phyloP scores from a whole-genome alignment of 306 rosid species.

The Glycine tomentella region DNA sequence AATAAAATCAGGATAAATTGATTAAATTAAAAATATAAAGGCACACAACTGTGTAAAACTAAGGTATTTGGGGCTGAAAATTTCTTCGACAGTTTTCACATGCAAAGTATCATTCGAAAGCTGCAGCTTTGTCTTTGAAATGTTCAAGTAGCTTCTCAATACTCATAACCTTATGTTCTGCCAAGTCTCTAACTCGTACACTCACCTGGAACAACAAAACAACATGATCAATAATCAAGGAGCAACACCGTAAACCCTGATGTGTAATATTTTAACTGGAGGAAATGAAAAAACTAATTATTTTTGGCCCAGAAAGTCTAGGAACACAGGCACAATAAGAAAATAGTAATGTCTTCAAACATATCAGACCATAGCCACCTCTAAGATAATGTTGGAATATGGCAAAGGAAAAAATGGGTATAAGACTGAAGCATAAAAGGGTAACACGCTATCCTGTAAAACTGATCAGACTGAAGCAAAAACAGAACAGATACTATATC shows the following conservation, averaged over 20 bases:
- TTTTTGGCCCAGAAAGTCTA: not conserved
- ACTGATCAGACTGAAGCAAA: too few relatives aligned
- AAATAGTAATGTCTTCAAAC: too few relatives aligned
- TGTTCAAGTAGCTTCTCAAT: constrained; percentile 69
- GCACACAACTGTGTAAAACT: constrained; percentile 40
- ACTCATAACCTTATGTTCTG: constrained; percentile 69
- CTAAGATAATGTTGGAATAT: too few relatives aligned
- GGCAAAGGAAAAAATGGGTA: too few relatives aligned
- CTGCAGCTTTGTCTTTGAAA: constrained; percentile 69
- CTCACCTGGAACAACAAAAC: constrained; percentile 78
- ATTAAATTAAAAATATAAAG: constrained; percentile 17
- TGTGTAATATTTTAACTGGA: not conserved
- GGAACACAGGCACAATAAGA: not conserved
- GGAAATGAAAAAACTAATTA: not conserved
- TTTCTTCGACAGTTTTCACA: not conserved
- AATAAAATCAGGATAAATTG: constrained; percentile 27
- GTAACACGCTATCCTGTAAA: too few relatives aligned
- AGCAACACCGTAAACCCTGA: not conserved
- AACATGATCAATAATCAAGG: constrained; percentile 2
- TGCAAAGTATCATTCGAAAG: constrained; percentile 58
- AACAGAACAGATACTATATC: too few relatives aligned
- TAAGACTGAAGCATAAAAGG: too few relatives aligned
- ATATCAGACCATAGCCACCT: too few relatives aligned
- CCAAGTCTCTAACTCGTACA: constrained; percentile 80
- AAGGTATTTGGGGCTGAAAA: not conserved